Conservation (phyloP, 1,284 basidiomycete genomes). For the Anthracocystis setariae region DNA sequence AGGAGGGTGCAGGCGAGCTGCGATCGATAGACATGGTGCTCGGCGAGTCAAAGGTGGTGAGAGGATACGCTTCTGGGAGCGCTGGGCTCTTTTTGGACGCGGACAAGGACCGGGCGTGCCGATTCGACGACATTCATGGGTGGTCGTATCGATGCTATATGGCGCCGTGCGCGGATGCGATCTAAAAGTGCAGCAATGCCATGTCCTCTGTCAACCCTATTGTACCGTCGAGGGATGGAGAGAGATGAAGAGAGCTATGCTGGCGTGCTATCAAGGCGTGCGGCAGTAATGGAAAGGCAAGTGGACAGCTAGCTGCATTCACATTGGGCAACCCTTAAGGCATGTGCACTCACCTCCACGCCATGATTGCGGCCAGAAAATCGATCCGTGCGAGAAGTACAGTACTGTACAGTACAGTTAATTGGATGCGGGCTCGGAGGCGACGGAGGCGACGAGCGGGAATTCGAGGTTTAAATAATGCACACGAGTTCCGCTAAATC, state of each 20-base stretch:
- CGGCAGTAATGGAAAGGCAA: not conserved
- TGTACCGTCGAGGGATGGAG: too few relatives aligned
- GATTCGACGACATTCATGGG: constrained; percentile 36
- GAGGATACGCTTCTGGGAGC: constrained; percentile 26
- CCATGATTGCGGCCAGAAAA: not conserved
- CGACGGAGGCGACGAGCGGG: constrained; percentile 21
- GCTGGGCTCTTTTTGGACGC: constrained; percentile 16
- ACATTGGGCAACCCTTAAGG: not conserved
- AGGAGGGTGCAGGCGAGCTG: constrained; percentile 40
- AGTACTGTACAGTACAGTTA: too few relatives aligned
- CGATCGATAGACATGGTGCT: constrained; percentile 36
- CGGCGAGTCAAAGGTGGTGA: constrained; percentile 8
- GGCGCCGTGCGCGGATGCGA: not conserved
- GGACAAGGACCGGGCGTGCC: constrained; percentile 5
- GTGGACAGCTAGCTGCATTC: not conserved
- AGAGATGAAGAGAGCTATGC: too few relatives aligned
- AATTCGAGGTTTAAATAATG: constrained; percentile 28
- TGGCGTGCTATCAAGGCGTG: too few relatives aligned
- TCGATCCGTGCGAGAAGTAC: constrained; percentile 40
- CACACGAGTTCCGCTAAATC: constrained; percentile 10
- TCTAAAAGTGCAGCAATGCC: not conserved
- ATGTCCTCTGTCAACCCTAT: constrained; percentile 1
- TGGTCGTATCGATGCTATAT: constrained; percentile 2
- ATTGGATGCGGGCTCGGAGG: constrained; percentile 9
- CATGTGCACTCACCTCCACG: constrained; percentile 14